Evolutionary conservation across 805 yeast species (phyloP), one percentile per base, ranked within the genome.

Genomic region (Candida silvatica): DNA sequence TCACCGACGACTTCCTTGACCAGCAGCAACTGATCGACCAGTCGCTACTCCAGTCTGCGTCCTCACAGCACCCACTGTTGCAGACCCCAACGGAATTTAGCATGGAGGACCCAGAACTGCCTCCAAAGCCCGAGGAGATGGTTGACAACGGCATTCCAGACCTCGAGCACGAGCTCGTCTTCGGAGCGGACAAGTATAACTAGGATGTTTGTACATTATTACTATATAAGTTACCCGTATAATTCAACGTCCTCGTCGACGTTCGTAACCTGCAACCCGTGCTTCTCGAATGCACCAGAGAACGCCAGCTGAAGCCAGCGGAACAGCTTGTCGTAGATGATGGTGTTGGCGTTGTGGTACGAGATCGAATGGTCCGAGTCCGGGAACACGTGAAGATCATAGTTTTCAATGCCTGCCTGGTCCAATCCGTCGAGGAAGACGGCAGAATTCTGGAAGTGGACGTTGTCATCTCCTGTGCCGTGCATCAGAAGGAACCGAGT

Each of bases 381-480:
- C 4, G 94, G 90, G 66, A 82, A 83, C 6, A 81, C 69, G 60
- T 77, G 80, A 39, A 80, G 62, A 48, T 83, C 92, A 45, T 77
- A 83, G 58, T 92, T 92, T 50, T 84, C 94, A n/a, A 87, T 72
- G 3, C 69, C 71, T n/a, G 66, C 71, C 36, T 77, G 48, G 48
- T 88, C 80, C 37, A 90, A 66, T 45, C 71, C 61, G 59, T 92
- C 97, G 31, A 92, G 52, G 26, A 92, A 62, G 53, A 78, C 76
- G 40, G 86, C 66, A 29, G 90, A 73, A 61, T 92, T 85, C 55
- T 92, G 98, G 59, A 88, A 74, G 59, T 92, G 97, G 31, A 92
- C 98, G 48, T 92, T 92, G 58, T 92, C 98, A 59, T 92, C 98
- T 4, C 96, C 95, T 0, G 96, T 79, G 1, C 98, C 98, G 52